A percentile compares a stretch with the other conserved stretches of the same genome.
Evolutionary conservation across 2,329 filamentous ascomycete genomes (phyloP).

Genomic region (Fusarium newnesense): DNA sequence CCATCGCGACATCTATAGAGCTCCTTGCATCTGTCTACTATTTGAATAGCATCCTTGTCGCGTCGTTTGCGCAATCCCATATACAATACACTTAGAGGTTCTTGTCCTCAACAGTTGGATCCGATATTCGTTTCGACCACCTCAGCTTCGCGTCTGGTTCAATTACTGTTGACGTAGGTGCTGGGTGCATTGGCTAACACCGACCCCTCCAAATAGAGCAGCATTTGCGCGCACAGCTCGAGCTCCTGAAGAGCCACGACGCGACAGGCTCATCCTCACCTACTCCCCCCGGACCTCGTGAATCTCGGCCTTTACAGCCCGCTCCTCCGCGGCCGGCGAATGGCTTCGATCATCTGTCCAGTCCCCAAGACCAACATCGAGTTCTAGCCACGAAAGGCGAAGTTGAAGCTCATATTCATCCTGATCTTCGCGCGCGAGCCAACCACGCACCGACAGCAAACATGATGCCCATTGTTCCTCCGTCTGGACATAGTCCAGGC

Average conservation of each 20-base stretch:
- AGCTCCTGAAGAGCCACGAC: slow-evolving; percentile 56
- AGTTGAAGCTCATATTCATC: slow-evolving; percentile 60
- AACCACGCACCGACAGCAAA: slow-evolving; percentile 45
- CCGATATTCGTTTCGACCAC: slow-evolving; percentile 17
- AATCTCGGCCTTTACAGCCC: slow-evolving; percentile 46
- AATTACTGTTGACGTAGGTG: slow-evolving; percentile 33
- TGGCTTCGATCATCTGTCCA: slow-evolving; percentile 57
- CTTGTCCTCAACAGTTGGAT: slow-evolving; percentile 14
- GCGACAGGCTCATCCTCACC: slow-evolving; percentile 47
- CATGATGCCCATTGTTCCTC: slow-evolving; percentile 54
- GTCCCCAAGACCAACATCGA: slow-evolving; percentile 49
- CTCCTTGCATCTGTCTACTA: slow-evolving; percentile 28
- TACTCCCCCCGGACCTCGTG: slow-evolving; percentile 43
- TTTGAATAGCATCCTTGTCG: slow-evolving; percentile 41
- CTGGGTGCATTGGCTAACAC: slow-evolving; percentile 40
- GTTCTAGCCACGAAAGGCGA: slow-evolving; percentile 50
- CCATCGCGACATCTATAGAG: slow-evolving; percentile 35
- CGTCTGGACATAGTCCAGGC: slow-evolving; percentile 47
- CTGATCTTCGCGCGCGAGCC: slow-evolving; percentile 55
- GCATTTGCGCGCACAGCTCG: slow-evolving; percentile 57
- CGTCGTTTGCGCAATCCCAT: slow-evolving; percentile 31
- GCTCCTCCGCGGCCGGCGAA: slow-evolving; percentile 51
- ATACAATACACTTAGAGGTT: slow-evolving; percentile 22
- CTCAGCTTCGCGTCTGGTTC: slow-evolving; percentile 18
- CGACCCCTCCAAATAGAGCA: slow-evolving; percentile 48